A percentile compares a stretch with the other conserved stretches of the same genome.
phyloP scores from a whole-genome alignment of 2,329 filamentous ascomycete species.

The Davidsoniella eucalypti region DNA sequence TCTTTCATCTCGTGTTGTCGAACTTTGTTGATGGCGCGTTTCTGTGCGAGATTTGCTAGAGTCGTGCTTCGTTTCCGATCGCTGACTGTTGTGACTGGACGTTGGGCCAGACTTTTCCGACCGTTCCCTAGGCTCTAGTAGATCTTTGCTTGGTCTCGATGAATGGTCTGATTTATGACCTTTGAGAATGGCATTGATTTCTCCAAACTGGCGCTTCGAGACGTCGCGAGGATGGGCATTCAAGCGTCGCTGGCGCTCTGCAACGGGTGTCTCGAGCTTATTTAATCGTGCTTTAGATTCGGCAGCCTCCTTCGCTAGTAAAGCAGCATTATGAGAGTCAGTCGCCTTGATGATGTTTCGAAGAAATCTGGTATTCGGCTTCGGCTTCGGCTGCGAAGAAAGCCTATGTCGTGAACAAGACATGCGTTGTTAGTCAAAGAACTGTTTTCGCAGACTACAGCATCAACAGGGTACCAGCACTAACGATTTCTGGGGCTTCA shows the following conservation, averaged over 20 bases:
- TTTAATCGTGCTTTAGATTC: slow-evolving; percentile 59
- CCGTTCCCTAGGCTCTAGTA: too few relatives aligned
- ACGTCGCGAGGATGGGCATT: slow-evolving; percentile 4
- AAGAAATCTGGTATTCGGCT: slow-evolving; percentile 82
- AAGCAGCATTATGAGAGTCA: slow-evolving; percentile 71
- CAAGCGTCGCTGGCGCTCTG: slow-evolving; percentile 27
- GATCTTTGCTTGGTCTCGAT: too few relatives aligned
- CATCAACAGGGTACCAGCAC: slow-evolving; percentile 13
- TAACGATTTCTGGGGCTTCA: slow-evolving; percentile 32
- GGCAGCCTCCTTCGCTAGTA: slow-evolving; percentile 68
- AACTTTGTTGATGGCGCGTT: too few relatives aligned
- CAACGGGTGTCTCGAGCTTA: slow-evolving; percentile 35
- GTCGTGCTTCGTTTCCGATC: too few relatives aligned
- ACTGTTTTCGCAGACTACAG: neutral
- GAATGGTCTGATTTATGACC: slow-evolving; percentile 8
- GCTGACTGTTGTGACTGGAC: too few relatives aligned
- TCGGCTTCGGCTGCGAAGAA: slow-evolving; percentile 30
- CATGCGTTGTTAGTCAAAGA: slow-evolving; percentile 5
- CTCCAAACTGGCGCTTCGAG: slow-evolving; percentile 39
- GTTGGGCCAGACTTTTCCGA: too few relatives aligned
- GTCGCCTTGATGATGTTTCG: slow-evolving; percentile 78
- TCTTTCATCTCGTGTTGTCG: too few relatives aligned
- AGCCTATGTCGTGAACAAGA: slow-evolving; percentile 13
- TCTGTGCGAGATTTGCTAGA: too few relatives aligned
- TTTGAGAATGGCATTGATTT: slow-evolving; percentile 41